These are phyloP conservation scores for Castanopsis chinensis DNA, from an alignment of 306 rosid species.

Conservation along the genomic window DNA sequence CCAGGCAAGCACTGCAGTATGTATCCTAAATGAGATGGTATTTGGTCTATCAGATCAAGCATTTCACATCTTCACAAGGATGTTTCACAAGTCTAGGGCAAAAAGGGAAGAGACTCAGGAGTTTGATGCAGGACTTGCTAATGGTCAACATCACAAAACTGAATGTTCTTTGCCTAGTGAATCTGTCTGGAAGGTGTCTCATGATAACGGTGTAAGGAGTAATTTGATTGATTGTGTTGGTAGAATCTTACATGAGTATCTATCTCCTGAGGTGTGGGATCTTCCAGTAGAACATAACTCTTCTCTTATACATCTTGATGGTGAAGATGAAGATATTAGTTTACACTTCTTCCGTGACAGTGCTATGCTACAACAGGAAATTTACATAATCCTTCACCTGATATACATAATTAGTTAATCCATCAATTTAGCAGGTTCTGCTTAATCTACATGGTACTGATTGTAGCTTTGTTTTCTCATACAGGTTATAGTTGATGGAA, in stretches of 20 bases:
- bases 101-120: slow-evolving; percentile 35
- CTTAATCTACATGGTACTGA: slow-evolving; percentile 17
- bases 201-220: slow-evolving; percentile 50
- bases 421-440: slow-evolving; percentile 9
- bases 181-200: slow-evolving; percentile 60
- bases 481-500: slow-evolving; percentile 94
- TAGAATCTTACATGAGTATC: slow-evolving; percentile 78
- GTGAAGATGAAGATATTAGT: slow-evolving; percentile 55
- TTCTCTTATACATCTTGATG: slow-evolving; percentile 37
- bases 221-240: slow-evolving; percentile 74
- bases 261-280: slow-evolving; percentile 86
- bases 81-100: slow-evolving; percentile 50
- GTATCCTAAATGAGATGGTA: slow-evolving; percentile 88
- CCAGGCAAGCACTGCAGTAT: slow-evolving; percentile 90
- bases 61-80: slow-evolving; percentile 41
- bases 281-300: slow-evolving; percentile 52
- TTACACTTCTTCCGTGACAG: slow-evolving; percentile 66
- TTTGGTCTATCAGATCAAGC: slow-evolving; percentile 85
- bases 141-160: slow-evolving; percentile 28
- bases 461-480: slow-evolving; percentile 32
- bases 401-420: slow-evolving; percentile 20
- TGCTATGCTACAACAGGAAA: slow-evolving; percentile 84
- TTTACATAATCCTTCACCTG: slow-evolving; percentile 27
- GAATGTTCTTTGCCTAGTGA: slow-evolving; percentile 23
- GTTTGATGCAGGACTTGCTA: slow-evolving; percentile 5